Percentiles rank a stretch among this genome's conserved stretches.
These are phyloP conservation scores for Xylariaceae sp. DNA, from an alignment of 2,329 filamentous ascomycete genomes.

Conservation along the genomic window DNA sequence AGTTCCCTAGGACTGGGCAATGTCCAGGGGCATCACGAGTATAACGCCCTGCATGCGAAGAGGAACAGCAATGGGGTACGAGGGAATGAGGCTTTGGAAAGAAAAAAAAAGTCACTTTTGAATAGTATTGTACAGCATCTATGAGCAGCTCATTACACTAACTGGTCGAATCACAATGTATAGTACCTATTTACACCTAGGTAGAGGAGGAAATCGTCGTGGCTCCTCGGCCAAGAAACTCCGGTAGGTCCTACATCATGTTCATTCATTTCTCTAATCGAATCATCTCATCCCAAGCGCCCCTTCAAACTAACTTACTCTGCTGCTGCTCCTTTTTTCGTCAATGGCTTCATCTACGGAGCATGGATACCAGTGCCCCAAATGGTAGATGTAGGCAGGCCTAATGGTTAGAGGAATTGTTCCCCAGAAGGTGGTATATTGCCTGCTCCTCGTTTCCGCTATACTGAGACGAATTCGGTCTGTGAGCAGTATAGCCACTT, in stretches of 20 bases:
- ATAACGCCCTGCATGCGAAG: neutral
- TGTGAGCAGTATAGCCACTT: conserved; percentile 22
- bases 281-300: neutral
- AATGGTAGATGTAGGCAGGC: neutral
- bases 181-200: neutral
- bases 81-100: neutral
- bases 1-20: too few relatives aligned
- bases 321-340: neutral
- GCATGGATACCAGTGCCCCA: neutral
- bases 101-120: neutral
- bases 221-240: neutral
- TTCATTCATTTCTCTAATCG: neutral
- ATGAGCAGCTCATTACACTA: neutral
- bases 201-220: neutral
- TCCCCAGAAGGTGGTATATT: conserved; percentile 28
- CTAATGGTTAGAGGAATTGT: conserved; percentile 22
- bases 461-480: conserved; percentile 23
- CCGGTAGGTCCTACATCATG: neutral
- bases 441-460: conserved; percentile 26
- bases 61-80: neutral
- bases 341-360: neutral
- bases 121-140: neutral
- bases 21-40: too few relatives aligned
- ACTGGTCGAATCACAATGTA: neutral
- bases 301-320: neutral